Base-by-base conservation (phyloP, 2,329 filamentous ascomycete species). In the Phaeosphaeriaceae sp. region DNA sequence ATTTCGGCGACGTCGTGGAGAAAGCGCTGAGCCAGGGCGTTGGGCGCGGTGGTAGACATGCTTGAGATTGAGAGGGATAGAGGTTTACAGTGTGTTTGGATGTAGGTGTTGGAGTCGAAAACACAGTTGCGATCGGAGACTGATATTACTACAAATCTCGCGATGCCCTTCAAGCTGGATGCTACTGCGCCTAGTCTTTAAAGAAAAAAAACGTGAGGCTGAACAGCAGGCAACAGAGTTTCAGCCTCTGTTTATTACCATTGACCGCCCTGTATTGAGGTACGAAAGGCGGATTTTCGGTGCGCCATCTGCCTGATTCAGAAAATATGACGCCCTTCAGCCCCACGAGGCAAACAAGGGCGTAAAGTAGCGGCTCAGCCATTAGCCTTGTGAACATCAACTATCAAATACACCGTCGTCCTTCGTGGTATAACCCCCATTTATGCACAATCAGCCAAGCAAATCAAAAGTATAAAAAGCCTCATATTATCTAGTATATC, bases 1-100 rank as follows among this genome's bases (percentile, higher is more conserved):
- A 81, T 64, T 56, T 81, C 79, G 9, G 72, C 69, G 23, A 81
- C 75, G 44, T 82, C 79, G 18, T 66, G 66, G 12, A 81, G 58
- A 5, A 67, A 61, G 1, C 63, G 57, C 7, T 49, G 44, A 76
- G 36, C 45, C 16, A 63, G 53, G 12, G 53, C 43, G 26, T 39
- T 23, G 12, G 48, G 30, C 20, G 40, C 36, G 16, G 36, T 38
- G 37, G 35, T 17, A 13, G 50, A n/a, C 39, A 46, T 34, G 21
- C 9, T 26, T 21, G 29, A n/a, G 33, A 21, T 23, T 18, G 23
- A 37, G n/a, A 15, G 41, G 15, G 13, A 23, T n/a, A 9, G 28
- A 16, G 30, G 16, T 35, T 36, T 16, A n/a, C 6, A n/a, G 28
- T 11, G n/a, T 21, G 16, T 13, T 38, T 23, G 8, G 23, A 12